These are phyloP conservation scores for Trypanosoma scelopori DNA, from an alignment of 208 protist genomes.

Conservation along the genomic window DNA sequence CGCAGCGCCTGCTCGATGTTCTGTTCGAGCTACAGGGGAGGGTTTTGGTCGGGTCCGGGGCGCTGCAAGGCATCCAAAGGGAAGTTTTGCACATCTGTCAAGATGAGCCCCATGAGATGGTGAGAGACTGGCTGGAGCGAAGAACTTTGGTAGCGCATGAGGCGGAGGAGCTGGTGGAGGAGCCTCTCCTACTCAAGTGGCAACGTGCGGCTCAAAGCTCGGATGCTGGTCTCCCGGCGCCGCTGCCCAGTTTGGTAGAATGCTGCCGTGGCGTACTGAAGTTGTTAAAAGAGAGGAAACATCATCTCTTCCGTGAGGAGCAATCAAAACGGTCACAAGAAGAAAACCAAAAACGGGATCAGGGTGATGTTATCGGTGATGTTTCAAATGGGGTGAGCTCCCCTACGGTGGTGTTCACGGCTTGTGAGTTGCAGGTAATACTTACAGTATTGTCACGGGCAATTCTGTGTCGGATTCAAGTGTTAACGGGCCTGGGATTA, in stretches of 20 bases:
- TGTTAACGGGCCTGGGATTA: not conserved
- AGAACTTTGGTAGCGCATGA: not conserved
- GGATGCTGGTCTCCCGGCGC: slow-evolving; percentile 18
- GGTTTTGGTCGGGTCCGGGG: not conserved
- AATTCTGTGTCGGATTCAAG: slow-evolving; percentile 5
- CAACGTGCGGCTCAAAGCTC: not conserved
- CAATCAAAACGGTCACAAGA: not conserved
- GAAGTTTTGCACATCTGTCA: slow-evolving; percentile 11
- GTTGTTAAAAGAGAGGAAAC: slow-evolving; percentile 4
- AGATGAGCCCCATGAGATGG: not conserved
- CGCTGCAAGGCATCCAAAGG: slow-evolving; percentile 1
- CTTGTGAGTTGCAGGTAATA: slow-evolving; percentile 10
- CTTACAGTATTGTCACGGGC: slow-evolving; percentile 16
- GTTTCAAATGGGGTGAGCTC: not conserved
- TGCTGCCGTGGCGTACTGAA: slow-evolving; percentile 9
- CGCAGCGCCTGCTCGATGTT: not conserved
- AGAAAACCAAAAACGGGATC: not conserved
- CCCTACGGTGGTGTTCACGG: slow-evolving; percentile 4
- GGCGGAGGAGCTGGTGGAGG: not conserved
- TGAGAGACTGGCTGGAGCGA: slow-evolving; percentile 11
- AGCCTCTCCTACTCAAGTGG: slow-evolving; percentile 16
- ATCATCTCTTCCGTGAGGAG: not conserved
- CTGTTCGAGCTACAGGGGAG: slow-evolving; percentile 4
- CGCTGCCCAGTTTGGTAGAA: slow-evolving; percentile 14
- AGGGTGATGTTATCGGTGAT: not conserved